Conservation (phyloP, 2,329 filamentous ascomycete genomes). For the Teratosphaeria viscida region DNA sequence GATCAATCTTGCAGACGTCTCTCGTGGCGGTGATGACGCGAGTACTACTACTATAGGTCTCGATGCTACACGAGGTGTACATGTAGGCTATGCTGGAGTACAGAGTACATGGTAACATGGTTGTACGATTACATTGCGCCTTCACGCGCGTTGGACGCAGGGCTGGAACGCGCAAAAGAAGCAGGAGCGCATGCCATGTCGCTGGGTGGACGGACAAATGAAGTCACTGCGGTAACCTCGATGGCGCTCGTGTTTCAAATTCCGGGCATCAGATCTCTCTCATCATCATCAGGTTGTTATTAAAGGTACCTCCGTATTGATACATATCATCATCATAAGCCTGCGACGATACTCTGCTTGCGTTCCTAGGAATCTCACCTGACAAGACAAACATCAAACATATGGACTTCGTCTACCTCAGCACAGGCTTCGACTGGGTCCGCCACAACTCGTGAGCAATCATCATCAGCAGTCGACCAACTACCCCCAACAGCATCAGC, state of each 20-base stretch:
- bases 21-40: too few relatives aligned
- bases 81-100: too few relatives aligned
- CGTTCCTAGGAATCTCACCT: background rate
- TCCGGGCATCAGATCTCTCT: too few relatives aligned
- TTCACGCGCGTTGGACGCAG: background rate
- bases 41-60: too few relatives aligned
- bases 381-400: background rate
- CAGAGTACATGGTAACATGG: background rate
- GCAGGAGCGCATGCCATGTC: background rate
- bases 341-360: background rate
- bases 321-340: background rate
- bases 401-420: constrained; percentile 8
- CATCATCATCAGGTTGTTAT: background rate
- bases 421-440: constrained; percentile 4
- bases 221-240: background rate
- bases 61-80: too few relatives aligned
- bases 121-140: background rate
- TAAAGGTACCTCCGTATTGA: background rate
- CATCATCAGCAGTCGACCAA: background rate
- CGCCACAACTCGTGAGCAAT: constrained; percentile 5
- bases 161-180: background rate
- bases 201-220: background rate
- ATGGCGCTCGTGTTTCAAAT: background rate
- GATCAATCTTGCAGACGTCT: background rate
- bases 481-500: background rate